Evolutionary conservation across 2,329 filamentous ascomycete genomes (phyloP), one percentile per base, ranked within the genome.

Genomic region (Salinomyces thailandicus): DNA sequence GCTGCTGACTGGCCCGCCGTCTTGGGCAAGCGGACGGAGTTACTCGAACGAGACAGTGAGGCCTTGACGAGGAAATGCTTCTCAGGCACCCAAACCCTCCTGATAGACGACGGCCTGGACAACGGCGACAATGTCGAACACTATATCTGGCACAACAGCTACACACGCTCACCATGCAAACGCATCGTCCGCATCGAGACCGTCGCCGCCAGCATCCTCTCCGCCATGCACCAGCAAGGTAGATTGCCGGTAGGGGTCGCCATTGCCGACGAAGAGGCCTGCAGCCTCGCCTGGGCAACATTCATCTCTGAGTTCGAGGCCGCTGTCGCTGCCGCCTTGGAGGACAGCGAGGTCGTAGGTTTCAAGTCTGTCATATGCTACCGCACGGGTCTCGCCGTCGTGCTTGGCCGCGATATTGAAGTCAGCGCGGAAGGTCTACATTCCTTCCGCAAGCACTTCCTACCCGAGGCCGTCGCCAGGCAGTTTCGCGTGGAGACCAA

Each of bases 341-440:
- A 67, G 0, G 78, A 91, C 51, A 62, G 72, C 0, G 70, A 78
- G 13, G 77, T 93, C 2, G 82, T 75, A 1, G 85, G 73, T 2
- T 93, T 93, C 69, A 91, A 93, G 58, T 83, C 78, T 1, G 76
- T 87, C 33, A 75, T 93, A 37, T 89, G 84, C 60, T 91, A 91
- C 55, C 72, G 84, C 11, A 83, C 78, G 0, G 85, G 85, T 0
- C 65, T 87, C 5, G 72, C 73, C 26, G 66, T 89, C 12, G 62
- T 71, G n/a, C 53, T 68, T 5, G 62, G 69, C 36, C 55, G 67
- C 1, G 62, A 66, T 2, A 63, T 52, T 9, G 49, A 57, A 13
- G 45, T 55, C 22, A 45, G 49, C 1, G 48, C 53, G n/a, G 47
- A 38, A 20, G 54, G 53, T n/a, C 44, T 56, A 6, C 36, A 48